phyloP scores from a whole-genome alignment of 2,329 filamentous ascomycete species.

The Blumeria hordei region DNA sequence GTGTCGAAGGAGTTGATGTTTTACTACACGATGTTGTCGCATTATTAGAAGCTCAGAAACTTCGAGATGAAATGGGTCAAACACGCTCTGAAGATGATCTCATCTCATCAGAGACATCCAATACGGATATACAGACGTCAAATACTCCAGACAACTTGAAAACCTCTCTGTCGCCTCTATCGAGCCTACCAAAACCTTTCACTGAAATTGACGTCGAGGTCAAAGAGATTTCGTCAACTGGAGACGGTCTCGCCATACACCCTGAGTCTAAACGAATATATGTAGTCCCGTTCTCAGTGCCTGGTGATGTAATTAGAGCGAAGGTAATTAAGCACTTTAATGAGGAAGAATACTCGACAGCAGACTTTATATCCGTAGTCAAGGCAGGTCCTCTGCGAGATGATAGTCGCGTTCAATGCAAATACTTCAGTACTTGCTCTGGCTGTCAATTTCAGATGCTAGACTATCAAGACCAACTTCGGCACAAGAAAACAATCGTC shows the following conservation, averaged over 20 bases:
- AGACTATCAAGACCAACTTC: conserved; percentile 63
- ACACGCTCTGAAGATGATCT: background rate
- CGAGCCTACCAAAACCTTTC: conserved; percentile 36
- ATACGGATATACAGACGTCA: conserved; percentile 13
- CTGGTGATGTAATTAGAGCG: conserved; percentile 57
- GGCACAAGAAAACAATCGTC: conserved; percentile 63
- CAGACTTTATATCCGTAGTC: conserved; percentile 61
- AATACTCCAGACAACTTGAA: background rate
- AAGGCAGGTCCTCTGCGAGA: conserved; percentile 54
- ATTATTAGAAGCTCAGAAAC: conserved; percentile 19
- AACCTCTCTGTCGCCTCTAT: background rate
- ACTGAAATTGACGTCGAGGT: conserved; percentile 67
- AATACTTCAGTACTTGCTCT: conserved; percentile 69
- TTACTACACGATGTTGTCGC: conserved; percentile 36
- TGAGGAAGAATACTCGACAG: conserved; percentile 41
- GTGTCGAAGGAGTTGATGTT: conserved; percentile 39
- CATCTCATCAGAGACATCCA: conserved; percentile 1
- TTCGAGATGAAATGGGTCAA: conserved; percentile 10
- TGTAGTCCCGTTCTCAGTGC: conserved; percentile 68
- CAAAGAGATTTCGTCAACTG: conserved; percentile 63
- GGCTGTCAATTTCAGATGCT: conserved; percentile 98
- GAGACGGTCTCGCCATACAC: conserved; percentile 64
- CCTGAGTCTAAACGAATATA: conserved; percentile 43
- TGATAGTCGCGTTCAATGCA: conserved; percentile 51
- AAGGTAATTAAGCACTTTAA: conserved; percentile 54